Evolutionary conservation across 2,329 filamentous ascomycete genomes (phyloP).

Genomic region (Blumeriella jaapii): DNA sequence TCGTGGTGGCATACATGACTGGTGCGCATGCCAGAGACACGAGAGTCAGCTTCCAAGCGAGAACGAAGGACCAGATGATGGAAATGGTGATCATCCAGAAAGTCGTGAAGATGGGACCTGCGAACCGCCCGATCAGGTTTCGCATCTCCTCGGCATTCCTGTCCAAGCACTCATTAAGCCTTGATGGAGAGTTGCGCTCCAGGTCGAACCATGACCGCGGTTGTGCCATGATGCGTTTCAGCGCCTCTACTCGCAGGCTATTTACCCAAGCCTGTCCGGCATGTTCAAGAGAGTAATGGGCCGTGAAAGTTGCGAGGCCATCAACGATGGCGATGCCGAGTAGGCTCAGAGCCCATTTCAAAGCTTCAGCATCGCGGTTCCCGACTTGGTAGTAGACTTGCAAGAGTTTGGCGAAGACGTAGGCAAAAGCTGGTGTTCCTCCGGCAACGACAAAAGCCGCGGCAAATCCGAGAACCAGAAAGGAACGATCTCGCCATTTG

Average conservation of each 20-base stretch:
- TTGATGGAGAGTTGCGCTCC: slow-evolving; percentile 49
- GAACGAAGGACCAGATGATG: slow-evolving; percentile 59
- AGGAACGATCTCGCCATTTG: slow-evolving; percentile 34
- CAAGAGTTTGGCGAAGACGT: slow-evolving; percentile 61
- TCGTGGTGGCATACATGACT: slow-evolving; percentile 53
- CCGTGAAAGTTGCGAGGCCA: slow-evolving; percentile 49
- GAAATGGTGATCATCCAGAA: slow-evolving; percentile 56
- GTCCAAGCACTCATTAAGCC: slow-evolving; percentile 63
- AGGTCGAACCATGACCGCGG: slow-evolving; percentile 69
- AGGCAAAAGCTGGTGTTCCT: slow-evolving; percentile 53
- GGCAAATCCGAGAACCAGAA: slow-evolving; percentile 34
- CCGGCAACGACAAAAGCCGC: slow-evolving; percentile 37
- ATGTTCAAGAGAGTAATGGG: slow-evolving; percentile 61
- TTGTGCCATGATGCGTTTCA: slow-evolving; percentile 62
- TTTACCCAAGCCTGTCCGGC: slow-evolving; percentile 71
- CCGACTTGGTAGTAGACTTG: slow-evolving; percentile 49
- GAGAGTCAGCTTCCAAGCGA: slow-evolving; percentile 72
- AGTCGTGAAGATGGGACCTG: slow-evolving; percentile 57
- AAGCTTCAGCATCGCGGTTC: slow-evolving; percentile 14
- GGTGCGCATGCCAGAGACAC: slow-evolving; percentile 61
- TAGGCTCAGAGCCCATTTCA: slow-evolving; percentile 57
- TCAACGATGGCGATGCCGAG: slow-evolving; percentile 57
- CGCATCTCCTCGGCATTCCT: slow-evolving; percentile 80
- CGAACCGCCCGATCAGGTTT: slow-evolving; percentile 68
- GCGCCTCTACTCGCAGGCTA: slow-evolving; percentile 52